A percentile compares a stretch with the other conserved stretches of the same genome.
Conservation (phyloP, 139 green algal genomes). For the Nannochloris sp. region DNA sequence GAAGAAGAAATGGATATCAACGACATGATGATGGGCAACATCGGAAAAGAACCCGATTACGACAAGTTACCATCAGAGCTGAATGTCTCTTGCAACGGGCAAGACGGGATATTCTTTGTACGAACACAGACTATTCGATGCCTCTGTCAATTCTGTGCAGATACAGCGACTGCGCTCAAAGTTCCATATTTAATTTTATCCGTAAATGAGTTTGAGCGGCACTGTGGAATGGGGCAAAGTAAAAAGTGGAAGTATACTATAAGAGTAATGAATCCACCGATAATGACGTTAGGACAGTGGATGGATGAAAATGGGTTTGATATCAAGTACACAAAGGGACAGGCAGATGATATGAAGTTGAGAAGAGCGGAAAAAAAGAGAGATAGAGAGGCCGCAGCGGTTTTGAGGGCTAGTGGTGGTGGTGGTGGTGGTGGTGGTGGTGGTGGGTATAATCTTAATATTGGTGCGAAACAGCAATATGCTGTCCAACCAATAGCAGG, state of each 20-base stretch:
- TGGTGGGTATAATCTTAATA: too few species aligned
- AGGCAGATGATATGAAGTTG: neutral
- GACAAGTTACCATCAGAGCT: too few species aligned
- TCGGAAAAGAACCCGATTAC: too few species aligned
- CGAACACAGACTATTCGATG: neutral
- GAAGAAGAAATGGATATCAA: too few species aligned
- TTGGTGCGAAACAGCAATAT: too few species aligned
- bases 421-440: too few species aligned
- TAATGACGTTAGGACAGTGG: neutral
- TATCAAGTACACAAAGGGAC: neutral
- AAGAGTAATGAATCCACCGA: conserved; percentile 19
- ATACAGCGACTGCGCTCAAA: neutral
- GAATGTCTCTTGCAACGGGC: neutral
- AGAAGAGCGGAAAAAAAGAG: neutral
- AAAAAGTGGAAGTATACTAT: conserved; percentile 69
- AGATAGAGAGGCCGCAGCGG: too few species aligned
- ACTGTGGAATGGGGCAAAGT: conserved; percentile 44
- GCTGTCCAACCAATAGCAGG: too few species aligned
- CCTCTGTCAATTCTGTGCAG: neutral
- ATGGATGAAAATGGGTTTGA: neutral
- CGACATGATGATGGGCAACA: too few species aligned
- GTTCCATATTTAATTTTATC: conserved; percentile 29
- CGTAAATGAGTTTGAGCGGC: conserved; percentile 64
- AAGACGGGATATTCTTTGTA: neutral
- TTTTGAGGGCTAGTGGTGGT: too few species aligned